Evolutionary conservation across 208 protist genomes (phyloP).

Genomic region (Leishmania martiniquensis): DNA sequence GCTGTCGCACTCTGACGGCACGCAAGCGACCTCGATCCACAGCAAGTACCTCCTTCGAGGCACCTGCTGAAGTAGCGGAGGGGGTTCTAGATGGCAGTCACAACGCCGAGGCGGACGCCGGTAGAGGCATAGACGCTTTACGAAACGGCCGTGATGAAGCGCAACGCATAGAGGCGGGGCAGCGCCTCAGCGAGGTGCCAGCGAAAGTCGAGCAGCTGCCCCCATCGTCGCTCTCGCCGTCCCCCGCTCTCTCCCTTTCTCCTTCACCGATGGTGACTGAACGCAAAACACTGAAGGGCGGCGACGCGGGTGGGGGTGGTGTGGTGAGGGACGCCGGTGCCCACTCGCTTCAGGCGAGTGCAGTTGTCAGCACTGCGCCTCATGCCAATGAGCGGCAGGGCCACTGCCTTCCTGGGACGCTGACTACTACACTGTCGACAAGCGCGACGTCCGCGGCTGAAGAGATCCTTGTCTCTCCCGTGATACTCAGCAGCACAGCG

Average conservation of each 20-base stretch:
- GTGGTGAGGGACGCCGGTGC: neutral
- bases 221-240: neutral
- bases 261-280: slow-evolving; percentile 17
- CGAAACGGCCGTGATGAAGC: neutral
- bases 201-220: neutral
- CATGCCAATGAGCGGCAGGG: neutral
- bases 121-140: neutral
- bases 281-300: slow-evolving; percentile 2
- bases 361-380: neutral
- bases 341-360: neutral
- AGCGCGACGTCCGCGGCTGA: neutral
- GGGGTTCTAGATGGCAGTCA: neutral
- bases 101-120: neutral
- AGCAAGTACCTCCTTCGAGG: neutral
- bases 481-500: neutral
- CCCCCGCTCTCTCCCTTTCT: slow-evolving; percentile 7
- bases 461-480: neutral
- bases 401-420: neutral
- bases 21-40: slow-evolving; percentile 23
- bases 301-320: neutral
- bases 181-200: neutral
- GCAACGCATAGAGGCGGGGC: neutral
- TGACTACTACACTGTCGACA: neutral
- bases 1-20: neutral
- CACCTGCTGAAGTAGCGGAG: slow-evolving; percentile 1